phyloP scores from a whole-genome alignment of 345 rosid genomes.

The Salix exigua region DNA sequence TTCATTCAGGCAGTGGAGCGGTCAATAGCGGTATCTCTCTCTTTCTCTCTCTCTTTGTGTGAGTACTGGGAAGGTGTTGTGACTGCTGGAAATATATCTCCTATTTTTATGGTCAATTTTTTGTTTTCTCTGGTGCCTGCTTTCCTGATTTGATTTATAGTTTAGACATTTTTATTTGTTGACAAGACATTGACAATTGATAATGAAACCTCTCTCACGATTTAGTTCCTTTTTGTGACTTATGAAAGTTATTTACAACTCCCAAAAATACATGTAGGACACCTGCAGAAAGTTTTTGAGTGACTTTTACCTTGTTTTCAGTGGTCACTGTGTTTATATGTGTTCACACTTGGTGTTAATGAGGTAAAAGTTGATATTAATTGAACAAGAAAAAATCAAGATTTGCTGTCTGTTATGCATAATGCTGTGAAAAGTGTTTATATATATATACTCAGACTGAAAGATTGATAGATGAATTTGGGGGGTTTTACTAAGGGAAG shows the following conservation, averaged over 20 bases:
- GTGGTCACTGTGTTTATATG: neutral
- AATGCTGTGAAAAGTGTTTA: neutral
- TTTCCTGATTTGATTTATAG: neutral
- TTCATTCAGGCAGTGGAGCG: conserved; percentile 96
- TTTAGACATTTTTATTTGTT: neutral
- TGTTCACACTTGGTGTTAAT: neutral
- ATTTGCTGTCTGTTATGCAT: neutral
- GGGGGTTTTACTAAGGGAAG: neutral
- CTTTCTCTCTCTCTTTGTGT: neutral
- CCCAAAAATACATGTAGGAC: neutral
- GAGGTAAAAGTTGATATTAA: neutral
- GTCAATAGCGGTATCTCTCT: conserved; percentile 67
- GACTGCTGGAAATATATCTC: neutral
- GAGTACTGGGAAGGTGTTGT: neutral
- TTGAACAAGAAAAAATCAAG: neutral
- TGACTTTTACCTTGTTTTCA: neutral
- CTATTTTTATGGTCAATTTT: neutral
- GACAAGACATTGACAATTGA: neutral
- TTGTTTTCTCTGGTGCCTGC: neutral
- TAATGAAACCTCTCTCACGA: neutral
- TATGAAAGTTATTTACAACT: neutral
- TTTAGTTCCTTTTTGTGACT: neutral
- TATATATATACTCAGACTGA: neutral
- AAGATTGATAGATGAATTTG: neutral
- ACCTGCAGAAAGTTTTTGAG: neutral